Evolutionary conservation across 2,329 filamentous ascomycete genomes (phyloP), one percentile per base, ranked within the genome.

Genomic region (Verticillium longisporum): DNA sequence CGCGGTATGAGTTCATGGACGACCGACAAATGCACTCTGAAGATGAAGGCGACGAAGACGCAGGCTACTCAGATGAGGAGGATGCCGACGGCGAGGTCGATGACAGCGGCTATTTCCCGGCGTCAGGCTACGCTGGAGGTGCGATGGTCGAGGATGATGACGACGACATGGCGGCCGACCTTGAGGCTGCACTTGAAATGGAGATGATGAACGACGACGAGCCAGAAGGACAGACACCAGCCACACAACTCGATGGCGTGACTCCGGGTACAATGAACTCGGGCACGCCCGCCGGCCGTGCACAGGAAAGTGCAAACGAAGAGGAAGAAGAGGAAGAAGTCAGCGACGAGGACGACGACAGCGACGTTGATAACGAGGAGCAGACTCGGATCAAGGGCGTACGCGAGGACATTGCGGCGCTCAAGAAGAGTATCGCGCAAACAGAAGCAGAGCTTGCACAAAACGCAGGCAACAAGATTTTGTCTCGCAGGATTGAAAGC

Each of bases 1-100:
- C 87, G 14, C 80, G 78, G 58, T 89, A 84, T 68, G 87, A 92
- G 69, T 79, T 89, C 68, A 77, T 90, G 57, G 85, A 89, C 62
- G 78, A 86, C 55, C 67, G 54, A 69, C 71, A 31, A 64, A 58
- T 63, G 50, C 64, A 60, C 55, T 72, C 71, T 31, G 77, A 70
- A 1, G 79, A 81, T 9, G 78, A 78, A 1, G 75, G 78, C 15
- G 70, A 73, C 7, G 76, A 88, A 60, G 83, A 87, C 5, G 88
- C 89, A 63, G 80, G 85, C 53, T 86, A 88, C 37, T 83, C 88
- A 58, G 78, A 83, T 54, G 83, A 84, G 56, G 87, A 90, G 63
- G 72, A 74, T 50, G 78, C 76, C 33, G 77, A 79, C 54, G 78
- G 76, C 41, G 78, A 80, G 63, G 69, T 75, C n/a, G 77, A 81